Evolutionary conservation across 2,329 filamentous ascomycete species (phyloP), one percentile per base, ranked within the genome.

Genomic region (Aspergillus sp.): DNA sequence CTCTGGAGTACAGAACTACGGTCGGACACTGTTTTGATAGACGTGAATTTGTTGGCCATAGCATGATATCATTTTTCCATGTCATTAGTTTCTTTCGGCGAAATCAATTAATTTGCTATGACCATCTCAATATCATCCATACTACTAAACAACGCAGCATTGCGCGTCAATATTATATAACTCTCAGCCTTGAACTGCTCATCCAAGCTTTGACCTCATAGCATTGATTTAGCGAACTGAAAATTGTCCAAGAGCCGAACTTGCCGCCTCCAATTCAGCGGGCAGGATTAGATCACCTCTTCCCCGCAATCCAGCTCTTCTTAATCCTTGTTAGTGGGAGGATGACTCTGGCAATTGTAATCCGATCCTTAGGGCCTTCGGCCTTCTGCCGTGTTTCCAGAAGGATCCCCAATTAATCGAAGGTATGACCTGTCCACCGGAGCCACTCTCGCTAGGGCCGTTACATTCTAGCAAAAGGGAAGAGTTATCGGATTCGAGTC

Each of bases 1-100:
- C 43, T 57, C 34, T 53, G 38, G 54, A 51, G 17, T 58, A 58
- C 47, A 57, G 48, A 53, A 48, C 48, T 34, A 54, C 41, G 49
- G 51, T 48, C 53, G 48, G 47, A 52, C 43, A 38, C 55, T 55
- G 41, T 48, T 56, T 39, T 50, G 42, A 59, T 57, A 61, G 50
- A 55, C 49, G 44, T 55, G 50, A 50, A 17, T 43, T 22, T 18
- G 26, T 58, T 49, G 41, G 48, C 32, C 53, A 44, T 49, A 56
- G 20, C 48, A 58, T 60, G 57, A 57, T 57, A 44, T 58, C 57
- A 59, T 60, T 59, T 7, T 47, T 26, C 18, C 53, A 6, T 17
- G 30, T 42, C 30, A 18, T 34, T 11, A 24, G 5, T 50, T 17
- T 39, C n/a, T 38, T 22, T 38, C 12, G 39, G 18, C 30, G 26